Percentiles rank a stretch among this genome's conserved stretches.
Evolutionary conservation across 441 rosid species (phyloP).

Genomic region (Pelargonium fulgidum): DNA sequence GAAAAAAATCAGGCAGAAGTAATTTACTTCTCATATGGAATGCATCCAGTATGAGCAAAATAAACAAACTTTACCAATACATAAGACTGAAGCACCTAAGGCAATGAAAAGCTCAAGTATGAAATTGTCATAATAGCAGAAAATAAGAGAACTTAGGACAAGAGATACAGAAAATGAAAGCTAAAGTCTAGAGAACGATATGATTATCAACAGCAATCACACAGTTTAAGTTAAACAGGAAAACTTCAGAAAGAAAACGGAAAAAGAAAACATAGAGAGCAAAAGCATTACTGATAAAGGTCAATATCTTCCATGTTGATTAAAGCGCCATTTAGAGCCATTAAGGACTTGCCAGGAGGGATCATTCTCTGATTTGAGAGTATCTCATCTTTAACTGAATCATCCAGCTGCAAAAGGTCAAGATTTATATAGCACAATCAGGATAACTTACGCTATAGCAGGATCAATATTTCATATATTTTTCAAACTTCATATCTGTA

Average conservation of each 20-base stretch:
- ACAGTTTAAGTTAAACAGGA: not conserved
- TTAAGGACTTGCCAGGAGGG: constrained; percentile 92
- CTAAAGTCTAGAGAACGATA: not conserved
- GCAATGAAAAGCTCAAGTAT: constrained; percentile 5
- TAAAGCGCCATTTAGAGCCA: constrained; percentile 98
- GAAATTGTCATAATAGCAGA: constrained; percentile 10
- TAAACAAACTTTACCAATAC: not conserved
- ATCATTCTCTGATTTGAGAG: constrained; percentile 90
- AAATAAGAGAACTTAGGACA: not conserved
- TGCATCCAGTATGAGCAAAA: not conserved
- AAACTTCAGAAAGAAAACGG: constrained; percentile 9
- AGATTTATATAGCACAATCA: constrained; percentile 11
- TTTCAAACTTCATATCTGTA: not conserved
- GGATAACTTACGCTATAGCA: constrained; percentile 12
- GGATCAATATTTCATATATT: constrained; percentile 14
- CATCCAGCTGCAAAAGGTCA: constrained; percentile 61
- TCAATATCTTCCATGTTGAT: constrained; percentile 91
- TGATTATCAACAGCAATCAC: not conserved
- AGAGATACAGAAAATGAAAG: not conserved
- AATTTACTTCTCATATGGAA: not conserved
- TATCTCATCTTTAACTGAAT: constrained; percentile 90
- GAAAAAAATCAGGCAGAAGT: constrained; percentile 17
- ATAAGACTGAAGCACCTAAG: constrained; percentile 7
- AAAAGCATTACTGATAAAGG: constrained; percentile 73
- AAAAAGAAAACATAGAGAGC: constrained; percentile 18